phyloP scores from a whole-genome alignment of 2,329 filamentous ascomycete species.

The Monosporascus sp. region DNA sequence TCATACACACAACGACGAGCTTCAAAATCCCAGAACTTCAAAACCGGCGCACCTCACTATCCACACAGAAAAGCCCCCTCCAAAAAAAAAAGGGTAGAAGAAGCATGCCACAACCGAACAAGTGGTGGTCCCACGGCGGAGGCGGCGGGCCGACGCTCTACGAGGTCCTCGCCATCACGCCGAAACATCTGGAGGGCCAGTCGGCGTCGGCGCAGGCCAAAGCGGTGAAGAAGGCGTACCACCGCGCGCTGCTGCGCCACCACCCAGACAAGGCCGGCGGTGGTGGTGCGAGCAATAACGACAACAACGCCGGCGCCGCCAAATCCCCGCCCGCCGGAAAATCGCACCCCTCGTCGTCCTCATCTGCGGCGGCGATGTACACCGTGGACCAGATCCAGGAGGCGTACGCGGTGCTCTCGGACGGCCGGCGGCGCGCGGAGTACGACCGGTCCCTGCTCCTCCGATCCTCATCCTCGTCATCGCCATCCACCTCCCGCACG shows the following conservation, averaged over 20 bases:
- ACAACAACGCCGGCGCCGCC: slow-evolving; percentile 1
- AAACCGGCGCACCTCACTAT: background rate
- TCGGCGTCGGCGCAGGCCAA: slow-evolving; percentile 37
- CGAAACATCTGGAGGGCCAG: slow-evolving; percentile 38
- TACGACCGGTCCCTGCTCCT: slow-evolving; percentile 49
- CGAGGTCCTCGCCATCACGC: slow-evolving; percentile 52
- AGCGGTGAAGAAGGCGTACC: slow-evolving; percentile 56
- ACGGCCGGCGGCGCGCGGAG: slow-evolving; percentile 38
- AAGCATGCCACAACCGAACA: background rate
- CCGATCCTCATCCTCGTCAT: slow-evolving; percentile 6
- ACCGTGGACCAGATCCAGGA: slow-evolving; percentile 59
- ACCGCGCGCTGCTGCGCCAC: slow-evolving; percentile 56
- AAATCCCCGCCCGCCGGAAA: slow-evolving; percentile 2
- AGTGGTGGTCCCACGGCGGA: slow-evolving; percentile 7
- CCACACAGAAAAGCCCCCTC: background rate
- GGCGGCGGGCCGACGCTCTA: slow-evolving; percentile 48
- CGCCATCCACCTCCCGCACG: slow-evolving; percentile 7
- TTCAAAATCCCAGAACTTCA: slow-evolving; percentile 10
- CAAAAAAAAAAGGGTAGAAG: background rate
- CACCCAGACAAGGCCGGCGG: slow-evolving; percentile 54
- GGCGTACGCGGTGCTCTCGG: slow-evolving; percentile 53
- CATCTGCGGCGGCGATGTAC: slow-evolving; percentile 24
- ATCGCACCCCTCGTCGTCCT: slow-evolving; percentile 5
- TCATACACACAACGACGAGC: background rate
- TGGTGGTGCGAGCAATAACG: slow-evolving; percentile 7